These are phyloP conservation scores for Inga leiocalycina DNA, from an alignment of 306 rosid species.

Conservation along the genomic window DNA sequence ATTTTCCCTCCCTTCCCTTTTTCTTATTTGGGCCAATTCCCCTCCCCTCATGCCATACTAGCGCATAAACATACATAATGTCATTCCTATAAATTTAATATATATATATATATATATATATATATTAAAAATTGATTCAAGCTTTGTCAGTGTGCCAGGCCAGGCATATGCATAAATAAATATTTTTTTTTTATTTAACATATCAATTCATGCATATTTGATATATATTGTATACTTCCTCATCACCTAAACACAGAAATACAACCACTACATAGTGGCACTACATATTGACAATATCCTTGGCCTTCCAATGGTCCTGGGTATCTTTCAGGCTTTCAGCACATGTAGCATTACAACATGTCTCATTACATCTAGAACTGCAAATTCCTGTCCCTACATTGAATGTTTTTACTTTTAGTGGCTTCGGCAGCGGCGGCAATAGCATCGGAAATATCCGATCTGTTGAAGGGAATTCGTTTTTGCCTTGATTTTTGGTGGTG, in stretches of 20 bases:
- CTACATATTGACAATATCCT: not conserved
- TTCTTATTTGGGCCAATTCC: no score
- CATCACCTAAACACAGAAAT: not conserved
- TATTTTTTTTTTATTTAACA: no score
- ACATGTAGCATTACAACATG: not conserved
- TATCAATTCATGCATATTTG: no score
- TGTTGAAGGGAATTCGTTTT: not conserved
- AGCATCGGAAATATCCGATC: not conserved
- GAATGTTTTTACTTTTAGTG: not conserved
- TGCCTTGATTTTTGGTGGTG: not conserved
- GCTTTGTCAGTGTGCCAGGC: no score
- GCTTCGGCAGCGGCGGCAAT: not conserved
- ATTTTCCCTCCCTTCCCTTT: no score
- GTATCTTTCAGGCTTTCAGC: not conserved
- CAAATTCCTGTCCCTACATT: not conserved
- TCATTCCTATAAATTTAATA: no score
- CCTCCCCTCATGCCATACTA: no score
- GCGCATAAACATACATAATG: no score
- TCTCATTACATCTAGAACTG: not conserved
- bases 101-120: no score
- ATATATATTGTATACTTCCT: no score
- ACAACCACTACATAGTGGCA: not conserved
- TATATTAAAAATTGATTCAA: no score
- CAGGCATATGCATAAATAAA: no score
- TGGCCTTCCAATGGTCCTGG: not conserved